A percentile compares a stretch with the other conserved stretches of the same genome.
Conservation (phyloP, 1,284 basidiomycete genomes). For the Erythrobasidium hasegawianum region DNA sequence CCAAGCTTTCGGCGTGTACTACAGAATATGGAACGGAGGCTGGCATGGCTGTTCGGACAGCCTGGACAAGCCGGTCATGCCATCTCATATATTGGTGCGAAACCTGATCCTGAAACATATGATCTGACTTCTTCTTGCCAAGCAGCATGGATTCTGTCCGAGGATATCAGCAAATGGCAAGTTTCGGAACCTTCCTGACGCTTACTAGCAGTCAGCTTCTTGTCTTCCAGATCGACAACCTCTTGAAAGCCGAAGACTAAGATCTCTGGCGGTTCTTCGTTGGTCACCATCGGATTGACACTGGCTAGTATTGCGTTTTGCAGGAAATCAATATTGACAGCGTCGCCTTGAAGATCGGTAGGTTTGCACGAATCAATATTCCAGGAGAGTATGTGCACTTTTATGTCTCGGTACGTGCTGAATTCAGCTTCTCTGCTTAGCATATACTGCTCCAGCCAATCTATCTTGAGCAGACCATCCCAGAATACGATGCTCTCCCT, state of each 20-base stretch:
- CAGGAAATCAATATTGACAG: constrained; percentile 66
- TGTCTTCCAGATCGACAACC: constrained; percentile 85
- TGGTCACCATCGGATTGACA: background rate
- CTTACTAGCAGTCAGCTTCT: constrained; percentile 77
- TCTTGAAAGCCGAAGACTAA: constrained; percentile 94
- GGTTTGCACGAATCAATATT: constrained; percentile 88
- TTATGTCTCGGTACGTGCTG: constrained; percentile 72
- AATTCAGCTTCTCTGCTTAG: constrained; percentile 69
- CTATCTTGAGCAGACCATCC: constrained; percentile 80
- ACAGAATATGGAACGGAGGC: constrained; percentile 61
- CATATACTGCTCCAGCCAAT: constrained; percentile 81
- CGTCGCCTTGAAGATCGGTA: constrained; percentile 59
- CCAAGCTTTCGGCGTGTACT: constrained; percentile 78
- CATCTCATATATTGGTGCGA: constrained; percentile 77
- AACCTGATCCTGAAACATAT: constrained; percentile 52
- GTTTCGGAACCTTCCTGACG: constrained; percentile 29
- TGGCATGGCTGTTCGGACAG: constrained; percentile 53
- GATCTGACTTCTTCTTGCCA: constrained; percentile 64
- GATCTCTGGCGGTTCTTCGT: constrained; percentile 63
- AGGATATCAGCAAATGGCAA: background rate
- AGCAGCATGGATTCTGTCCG: constrained; percentile 70
- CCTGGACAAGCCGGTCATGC: constrained; percentile 73
- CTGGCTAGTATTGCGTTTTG: constrained; percentile 60
- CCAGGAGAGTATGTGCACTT: constrained; percentile 80
- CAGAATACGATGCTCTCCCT: constrained; percentile 75